Evolutionary conservation across 495 filamentous ascomycete genomes (phyloP), one percentile per base, ranked within the genome.

Genomic region (Podospora pseudopauciseta): DNA sequence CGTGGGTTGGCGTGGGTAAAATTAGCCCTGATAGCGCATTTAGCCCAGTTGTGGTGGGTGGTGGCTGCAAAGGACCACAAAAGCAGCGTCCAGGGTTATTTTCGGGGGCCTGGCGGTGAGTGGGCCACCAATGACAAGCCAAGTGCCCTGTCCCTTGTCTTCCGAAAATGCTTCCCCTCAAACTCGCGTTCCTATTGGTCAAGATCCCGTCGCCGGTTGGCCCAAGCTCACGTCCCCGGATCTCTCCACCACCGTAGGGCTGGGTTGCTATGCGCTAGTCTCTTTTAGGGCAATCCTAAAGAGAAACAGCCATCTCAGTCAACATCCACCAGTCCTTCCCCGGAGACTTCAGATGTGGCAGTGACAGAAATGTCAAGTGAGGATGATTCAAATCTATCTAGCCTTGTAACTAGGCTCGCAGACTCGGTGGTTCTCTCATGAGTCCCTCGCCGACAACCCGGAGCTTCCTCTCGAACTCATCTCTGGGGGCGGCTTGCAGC

Each of bases 1-100:
- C 18, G 23, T 56, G 30, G 55, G n/a, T 58, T 56, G 13, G 39
- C 39, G 53, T 65, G 64, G 64, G 64, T 65, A 57, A 58, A 65
- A 32, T 65, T 65, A 65, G 64, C 64, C 64, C 49, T 6, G 13
- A 18, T 34, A 34, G 32, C 7, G 27, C 44, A 65, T 65, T 65
- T 65, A 57, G 64, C 64, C 64, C 64, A 65, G 16, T 65, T 65
- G 34, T 19, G 28, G 30, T 16, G 27, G 32, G 39, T 49, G 39
- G 39, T 49, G 1, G 39, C 39, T 49, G 39, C 39, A 49, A 16
- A 49, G 13, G 39, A 49, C 39, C 1, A 13, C 61, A 39, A 63
- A 49, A 63, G 61, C 61, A 63, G 61, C 32, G 55, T 58, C 5
- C 39, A 32, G 61, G 64, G 53, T 54, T 57, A 39, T 65, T 56